Percentiles rank a stretch among this genome's conserved stretches.
phyloP scores from a whole-genome alignment of 2,329 filamentous ascomycete species.

The Scedosporium boydii region DNA sequence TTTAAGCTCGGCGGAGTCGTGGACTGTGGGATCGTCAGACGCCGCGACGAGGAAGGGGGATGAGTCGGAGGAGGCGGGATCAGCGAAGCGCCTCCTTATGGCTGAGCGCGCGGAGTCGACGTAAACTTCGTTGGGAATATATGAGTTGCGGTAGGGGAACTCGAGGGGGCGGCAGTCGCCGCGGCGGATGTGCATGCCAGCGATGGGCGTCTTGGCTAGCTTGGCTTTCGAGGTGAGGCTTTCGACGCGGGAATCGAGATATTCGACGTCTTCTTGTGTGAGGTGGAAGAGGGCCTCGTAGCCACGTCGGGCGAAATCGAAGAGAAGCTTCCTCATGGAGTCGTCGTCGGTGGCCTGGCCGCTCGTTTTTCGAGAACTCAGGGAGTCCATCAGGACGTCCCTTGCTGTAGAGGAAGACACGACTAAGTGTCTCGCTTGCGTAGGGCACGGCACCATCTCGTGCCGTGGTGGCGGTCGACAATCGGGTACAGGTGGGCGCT shows the following conservation, averaged over 20 bases:
- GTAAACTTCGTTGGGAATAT: slow-evolving; percentile 66
- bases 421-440: slow-evolving; percentile 63
- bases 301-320: slow-evolving; percentile 56
- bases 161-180: slow-evolving; percentile 72
- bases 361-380: slow-evolving; percentile 44
- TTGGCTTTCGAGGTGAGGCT: slow-evolving; percentile 30
- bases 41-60: slow-evolving; percentile 53
- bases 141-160: slow-evolving; percentile 66
- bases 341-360: slow-evolving; percentile 5
- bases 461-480: slow-evolving; percentile 66
- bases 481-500: slow-evolving; percentile 50
- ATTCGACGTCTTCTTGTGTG: slow-evolving; percentile 52
- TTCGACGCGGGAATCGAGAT: slow-evolving; percentile 50
- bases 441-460: slow-evolving; percentile 72
- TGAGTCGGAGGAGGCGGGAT: slow-evolving; percentile 10
- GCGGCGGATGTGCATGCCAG: slow-evolving; percentile 72
- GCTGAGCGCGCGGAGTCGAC: slow-evolving; percentile 47
- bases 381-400: slow-evolving; percentile 34
- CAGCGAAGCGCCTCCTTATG: slow-evolving; percentile 33
- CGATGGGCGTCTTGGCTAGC: slow-evolving; percentile 24
- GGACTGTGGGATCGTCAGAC: slow-evolving; percentile 73
- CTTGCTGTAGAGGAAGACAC: slow-evolving; percentile 59
- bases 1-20: slow-evolving; percentile 54
- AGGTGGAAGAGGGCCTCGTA: slow-evolving; percentile 69
- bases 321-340: slow-evolving; percentile 47